phyloP scores from a whole-genome alignment of 306 rosid species.

The Fagus crenata region DNA sequence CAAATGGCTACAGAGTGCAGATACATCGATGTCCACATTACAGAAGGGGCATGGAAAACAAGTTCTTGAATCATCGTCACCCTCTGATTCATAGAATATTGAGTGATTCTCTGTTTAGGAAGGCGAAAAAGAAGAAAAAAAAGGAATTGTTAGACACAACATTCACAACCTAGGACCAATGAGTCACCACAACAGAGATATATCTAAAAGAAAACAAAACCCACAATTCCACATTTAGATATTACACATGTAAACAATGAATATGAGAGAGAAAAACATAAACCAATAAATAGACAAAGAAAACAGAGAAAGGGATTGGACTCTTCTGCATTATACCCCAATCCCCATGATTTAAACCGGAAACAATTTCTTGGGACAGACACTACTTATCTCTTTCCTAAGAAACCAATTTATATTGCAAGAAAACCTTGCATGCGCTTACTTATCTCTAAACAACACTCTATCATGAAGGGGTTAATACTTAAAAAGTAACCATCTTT shows the following conservation, averaged over 20 bases:
- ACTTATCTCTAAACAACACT: neutral
- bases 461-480: neutral
- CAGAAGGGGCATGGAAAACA: too few species aligned
- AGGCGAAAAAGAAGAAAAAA: too few species aligned
- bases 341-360: neutral
- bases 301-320: neutral
- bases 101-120: too few species aligned
- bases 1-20: too few species aligned
- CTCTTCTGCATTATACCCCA: neutral
- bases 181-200: neutral
- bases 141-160: too few species aligned
- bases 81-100: too few species aligned
- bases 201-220: neutral
- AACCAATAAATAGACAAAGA: neutral
- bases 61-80: too few species aligned
- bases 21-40: too few species aligned
- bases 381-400: neutral
- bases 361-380: neutral
- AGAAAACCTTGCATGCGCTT: neutral
- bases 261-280: neutral
- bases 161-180: too few species aligned
- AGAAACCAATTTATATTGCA: neutral
- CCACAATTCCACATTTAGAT: neutral
- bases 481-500: constrained; percentile 1
- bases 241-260: neutral